Evolutionary conservation across 495 filamentous ascomycete species (phyloP).

Genomic region (Pyronema domesticum): DNA sequence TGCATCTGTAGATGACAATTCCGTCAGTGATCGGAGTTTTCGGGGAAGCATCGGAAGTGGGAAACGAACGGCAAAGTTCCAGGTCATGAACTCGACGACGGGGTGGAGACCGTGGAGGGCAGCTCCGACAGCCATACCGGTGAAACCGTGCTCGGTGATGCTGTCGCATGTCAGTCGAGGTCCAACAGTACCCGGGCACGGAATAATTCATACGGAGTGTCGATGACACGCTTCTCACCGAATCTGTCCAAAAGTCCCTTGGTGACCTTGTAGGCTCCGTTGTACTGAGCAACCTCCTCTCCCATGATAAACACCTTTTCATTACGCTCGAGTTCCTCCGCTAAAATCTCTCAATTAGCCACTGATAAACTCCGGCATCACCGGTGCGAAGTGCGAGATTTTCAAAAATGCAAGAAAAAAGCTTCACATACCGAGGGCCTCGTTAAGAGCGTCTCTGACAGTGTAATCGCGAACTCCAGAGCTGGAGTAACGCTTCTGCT

Average conservation of each 20-base stretch:
- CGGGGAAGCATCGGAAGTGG: neutral
- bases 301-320: constrained; percentile 87
- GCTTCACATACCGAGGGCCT: constrained; percentile 44
- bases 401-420: neutral
- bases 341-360: constrained; percentile 18
- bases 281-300: constrained; percentile 98
- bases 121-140: constrained; percentile 80
- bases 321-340: constrained; percentile 90
- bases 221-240: constrained; percentile 91
- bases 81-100: constrained; percentile 87
- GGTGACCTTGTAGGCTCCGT: constrained; percentile 98
- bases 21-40: neutral
- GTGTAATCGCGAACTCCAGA: constrained; percentile 62
- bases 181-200: neutral
- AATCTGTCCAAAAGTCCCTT: constrained; percentile 93
- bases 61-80: constrained; percentile 66
- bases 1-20: constrained; percentile 46
- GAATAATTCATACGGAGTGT: constrained; percentile 44
- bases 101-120: constrained; percentile 87
- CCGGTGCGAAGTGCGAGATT: neutral
- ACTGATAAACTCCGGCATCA: neutral
- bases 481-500: constrained; percentile 33
- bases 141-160: constrained; percentile 92
- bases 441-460: constrained; percentile 90
- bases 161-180: constrained; percentile 3